These are phyloP conservation scores for Crithidia fasciculata DNA, from an alignment of 208 protist species.

Conservation along the genomic window DNA sequence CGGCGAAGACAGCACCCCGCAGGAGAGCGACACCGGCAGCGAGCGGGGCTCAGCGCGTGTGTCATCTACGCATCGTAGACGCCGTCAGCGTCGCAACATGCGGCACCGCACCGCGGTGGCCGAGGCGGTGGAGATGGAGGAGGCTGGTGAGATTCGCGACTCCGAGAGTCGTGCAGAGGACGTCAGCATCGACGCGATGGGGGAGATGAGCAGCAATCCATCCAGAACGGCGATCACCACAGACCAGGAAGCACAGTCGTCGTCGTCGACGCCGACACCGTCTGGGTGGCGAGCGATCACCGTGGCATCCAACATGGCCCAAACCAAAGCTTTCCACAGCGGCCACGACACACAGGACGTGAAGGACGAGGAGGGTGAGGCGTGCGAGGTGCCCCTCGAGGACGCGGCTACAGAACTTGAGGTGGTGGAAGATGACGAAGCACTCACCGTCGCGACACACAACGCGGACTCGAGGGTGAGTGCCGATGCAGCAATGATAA, in stretches of 20 bases:
- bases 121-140: conserved; percentile 9
- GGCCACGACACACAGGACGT: background rate
- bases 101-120: background rate
- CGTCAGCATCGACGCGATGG: background rate
- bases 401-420: background rate
- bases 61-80: background rate
- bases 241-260: too few relatives aligned
- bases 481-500: too few relatives aligned
- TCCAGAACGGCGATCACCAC: too few relatives aligned
- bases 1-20: background rate
- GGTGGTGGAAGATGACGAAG: too few relatives aligned
- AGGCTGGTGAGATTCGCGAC: conserved; percentile 5
- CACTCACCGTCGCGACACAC: too few relatives aligned
- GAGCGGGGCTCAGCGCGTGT: background rate
- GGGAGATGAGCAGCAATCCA: background rate
- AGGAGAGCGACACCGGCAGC: background rate
- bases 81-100: background rate
- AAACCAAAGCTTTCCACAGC: background rate
- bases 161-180: background rate
- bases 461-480: too few relatives aligned
- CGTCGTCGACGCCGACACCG: background rate
- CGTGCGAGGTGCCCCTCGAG: background rate
- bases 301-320: background rate
- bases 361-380: background rate
- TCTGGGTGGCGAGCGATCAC: conserved; percentile 1